Percentiles rank a stretch among this genome's conserved stretches.
Conservation (phyloP, 2,329 filamentous ascomycete genomes). For the Diaporthe longicolla region DNA sequence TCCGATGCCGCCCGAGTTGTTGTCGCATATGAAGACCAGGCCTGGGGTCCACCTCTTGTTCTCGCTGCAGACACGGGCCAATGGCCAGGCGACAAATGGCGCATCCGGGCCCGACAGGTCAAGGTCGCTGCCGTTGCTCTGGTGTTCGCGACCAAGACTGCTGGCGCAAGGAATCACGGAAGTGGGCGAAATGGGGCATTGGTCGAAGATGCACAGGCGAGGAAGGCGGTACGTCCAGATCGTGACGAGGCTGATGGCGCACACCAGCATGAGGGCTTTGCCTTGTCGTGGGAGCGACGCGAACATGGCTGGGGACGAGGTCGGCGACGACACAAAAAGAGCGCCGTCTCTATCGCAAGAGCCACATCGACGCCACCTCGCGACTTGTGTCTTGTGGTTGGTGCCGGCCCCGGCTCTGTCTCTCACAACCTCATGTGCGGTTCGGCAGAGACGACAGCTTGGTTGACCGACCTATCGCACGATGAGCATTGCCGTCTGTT, state of each 20-base stretch:
- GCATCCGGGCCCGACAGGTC: slow-evolving; percentile 57
- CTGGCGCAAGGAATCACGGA: neutral
- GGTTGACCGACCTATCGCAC: slow-evolving; percentile 2
- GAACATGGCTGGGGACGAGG: slow-evolving; percentile 17
- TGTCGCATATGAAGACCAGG: slow-evolving; percentile 63
- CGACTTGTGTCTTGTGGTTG: neutral
- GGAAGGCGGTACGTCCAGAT: slow-evolving; percentile 48
- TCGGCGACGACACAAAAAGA: neutral
- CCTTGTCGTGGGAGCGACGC: slow-evolving; percentile 42
- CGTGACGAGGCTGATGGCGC: slow-evolving; percentile 45
- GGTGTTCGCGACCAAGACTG: neutral
- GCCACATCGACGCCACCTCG: slow-evolving; percentile 15
- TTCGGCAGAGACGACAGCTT: neutral
- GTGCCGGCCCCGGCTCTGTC: neutral
- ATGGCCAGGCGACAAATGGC: slow-evolving; percentile 62
- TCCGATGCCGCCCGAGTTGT: slow-evolving; percentile 65
- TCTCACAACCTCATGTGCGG: neutral
- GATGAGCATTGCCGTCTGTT: neutral
- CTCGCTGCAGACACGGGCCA: slow-evolving; percentile 60
- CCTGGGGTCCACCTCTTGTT: slow-evolving; percentile 57
- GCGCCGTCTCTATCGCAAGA: neutral
- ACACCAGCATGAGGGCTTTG: slow-evolving; percentile 44
- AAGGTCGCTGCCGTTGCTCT: slow-evolving; percentile 43
- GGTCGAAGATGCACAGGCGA: slow-evolving; percentile 45
- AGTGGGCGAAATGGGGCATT: slow-evolving; percentile 18